phyloP scores from a whole-genome alignment of 2,329 filamentous ascomycete species.

The Colletotrichum tanaceti region DNA sequence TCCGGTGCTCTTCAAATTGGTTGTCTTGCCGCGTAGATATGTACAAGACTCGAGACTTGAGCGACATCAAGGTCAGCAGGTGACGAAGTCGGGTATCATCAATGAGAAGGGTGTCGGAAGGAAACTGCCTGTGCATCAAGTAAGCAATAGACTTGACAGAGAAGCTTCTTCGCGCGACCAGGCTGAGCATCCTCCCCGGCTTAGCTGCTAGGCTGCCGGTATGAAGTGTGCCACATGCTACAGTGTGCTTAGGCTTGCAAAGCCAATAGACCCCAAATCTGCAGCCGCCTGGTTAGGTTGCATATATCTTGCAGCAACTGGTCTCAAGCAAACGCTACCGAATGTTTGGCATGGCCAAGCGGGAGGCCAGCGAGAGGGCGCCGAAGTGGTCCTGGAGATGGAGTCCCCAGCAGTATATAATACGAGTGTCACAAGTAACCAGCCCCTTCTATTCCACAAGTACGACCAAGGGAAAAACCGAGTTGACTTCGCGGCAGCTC shows the following conservation, averaged over 20 bases:
- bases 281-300: slow-evolving; percentile 10
- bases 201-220: neutral
- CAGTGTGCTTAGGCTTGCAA: slow-evolving; percentile 16
- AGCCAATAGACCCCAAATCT: slow-evolving; percentile 28
- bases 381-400: neutral
- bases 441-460: neutral
- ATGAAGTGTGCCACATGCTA: slow-evolving; percentile 20
- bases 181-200: slow-evolving; percentile 1
- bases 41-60: too few species aligned
- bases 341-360: neutral
- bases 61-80: neutral
- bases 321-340: neutral
- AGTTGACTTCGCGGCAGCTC: slow-evolving; percentile 11
- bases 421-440: slow-evolving; percentile 3
- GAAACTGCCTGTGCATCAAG: neutral
- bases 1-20: neutral
- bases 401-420: neutral
- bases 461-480: slow-evolving; percentile 14
- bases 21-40: too few species aligned
- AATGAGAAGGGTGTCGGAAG: neutral
- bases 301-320: slow-evolving; percentile 23
- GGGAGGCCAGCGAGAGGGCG: slow-evolving; percentile 11
- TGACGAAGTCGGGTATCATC: neutral
- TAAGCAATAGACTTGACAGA: neutral
- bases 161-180: slow-evolving; percentile 12